Base-by-base conservation (phyloP, 352 stramenopile species). In the Globisporangium nunn region DNA sequence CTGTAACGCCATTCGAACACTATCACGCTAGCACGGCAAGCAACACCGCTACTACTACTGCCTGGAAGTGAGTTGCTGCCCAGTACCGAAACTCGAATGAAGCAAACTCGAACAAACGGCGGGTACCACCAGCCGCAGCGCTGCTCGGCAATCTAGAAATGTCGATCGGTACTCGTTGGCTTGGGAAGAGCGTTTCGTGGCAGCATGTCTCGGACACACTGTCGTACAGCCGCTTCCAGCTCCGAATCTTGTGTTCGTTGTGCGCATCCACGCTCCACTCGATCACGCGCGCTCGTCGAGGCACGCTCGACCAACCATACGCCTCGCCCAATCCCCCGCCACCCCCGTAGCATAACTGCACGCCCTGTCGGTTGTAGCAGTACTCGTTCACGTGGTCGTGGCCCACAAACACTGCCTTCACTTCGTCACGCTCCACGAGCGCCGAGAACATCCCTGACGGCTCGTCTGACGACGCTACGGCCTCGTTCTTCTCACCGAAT, bases 101-200 rank as follows among this genome's bases (percentile, higher is more conserved):
- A n/a, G n/a, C n/a, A n/a, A n/a, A n/a, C n/a, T n/a, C n/a, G n/a
- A n/a, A n/a, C n/a, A n/a, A n/a, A n/a, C 6, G 31, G 31, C 31
- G 31, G 6, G 3, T 3, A 3, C 31, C 31, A 37, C 31, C 31
- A 37, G 31, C 3, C 6, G 31, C 31, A 6, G 3, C 6, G 31
- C 31, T 37, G 6, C 31, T 37, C 6, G 31, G 31, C 6, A 37
- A 6, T 3, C 3, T 37, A 6, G 6, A 3, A 37, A 37, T 37
- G 31, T 11, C 23, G 41, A 15, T 46, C 12, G 41, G 17, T 15
- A 23, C 12, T 3, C 41, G 12, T 6, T 46, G 41, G 44, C 23
- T 51, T 84, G 90, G 30, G 87, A 97, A 56, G 79, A 97, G 64
- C 90, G 88, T 54, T 96, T 98, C 69, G 63, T 98, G 23, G 77